phyloP scores from a whole-genome alignment of 73 alveolate species.

The Tetrahymena thermophila region DNA sequence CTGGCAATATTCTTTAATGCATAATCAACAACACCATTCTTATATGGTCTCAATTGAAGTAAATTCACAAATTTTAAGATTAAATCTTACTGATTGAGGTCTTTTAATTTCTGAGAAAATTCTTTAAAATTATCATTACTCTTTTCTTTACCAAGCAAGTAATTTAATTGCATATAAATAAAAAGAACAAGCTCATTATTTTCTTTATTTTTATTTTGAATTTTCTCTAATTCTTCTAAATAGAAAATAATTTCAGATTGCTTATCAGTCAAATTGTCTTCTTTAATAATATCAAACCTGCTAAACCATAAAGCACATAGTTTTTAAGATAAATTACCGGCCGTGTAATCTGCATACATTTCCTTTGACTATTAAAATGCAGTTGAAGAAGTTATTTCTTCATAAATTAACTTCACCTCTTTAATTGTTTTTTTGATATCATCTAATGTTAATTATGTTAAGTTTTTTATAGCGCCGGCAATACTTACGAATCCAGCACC shows the following conservation, averaged over 20 bases:
- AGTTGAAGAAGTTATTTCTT: too few species aligned
- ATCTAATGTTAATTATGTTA: background rate
- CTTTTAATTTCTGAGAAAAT: background rate
- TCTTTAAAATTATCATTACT: background rate
- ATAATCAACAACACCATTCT: background rate
- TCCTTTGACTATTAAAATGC: too few species aligned
- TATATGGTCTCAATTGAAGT: background rate
- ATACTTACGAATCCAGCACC: background rate
- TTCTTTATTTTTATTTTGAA: too few species aligned
- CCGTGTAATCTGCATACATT: background rate
- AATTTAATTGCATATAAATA: background rate
- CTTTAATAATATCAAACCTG: background rate
- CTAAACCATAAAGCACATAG: background rate
- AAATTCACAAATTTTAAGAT: background rate
- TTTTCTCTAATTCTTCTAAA: background rate
- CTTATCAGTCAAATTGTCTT: background rate
- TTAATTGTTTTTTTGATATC: too few species aligned
- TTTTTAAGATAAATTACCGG: background rate
- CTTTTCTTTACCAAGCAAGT: background rate
- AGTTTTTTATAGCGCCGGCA: background rate
- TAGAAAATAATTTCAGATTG: background rate
- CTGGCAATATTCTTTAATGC: background rate
- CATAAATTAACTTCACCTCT: background rate
- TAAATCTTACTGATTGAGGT: background rate
- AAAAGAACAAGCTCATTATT: background rate